These are phyloP conservation scores for Globisporangium emineosum DNA, from an alignment of 352 stramenopile species.

Conservation along the genomic window DNA sequence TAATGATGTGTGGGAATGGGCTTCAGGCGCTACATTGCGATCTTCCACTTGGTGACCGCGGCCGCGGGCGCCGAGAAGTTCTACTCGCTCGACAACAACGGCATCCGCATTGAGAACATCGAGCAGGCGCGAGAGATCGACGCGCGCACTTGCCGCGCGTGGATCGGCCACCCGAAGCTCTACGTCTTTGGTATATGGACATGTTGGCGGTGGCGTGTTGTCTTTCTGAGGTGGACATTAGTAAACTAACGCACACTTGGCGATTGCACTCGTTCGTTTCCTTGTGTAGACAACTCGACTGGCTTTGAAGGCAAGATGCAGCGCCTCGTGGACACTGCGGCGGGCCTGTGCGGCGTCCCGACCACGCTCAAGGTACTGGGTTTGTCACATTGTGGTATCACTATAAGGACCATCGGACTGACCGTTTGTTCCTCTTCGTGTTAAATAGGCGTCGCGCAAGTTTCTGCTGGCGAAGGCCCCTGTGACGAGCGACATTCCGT, in stretches of 20 bases:
- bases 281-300: conserved; percentile 67
- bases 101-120: conserved; percentile 91
- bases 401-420: too few relatives aligned
- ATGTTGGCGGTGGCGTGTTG: neutral
- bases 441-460: conserved; percentile 56
- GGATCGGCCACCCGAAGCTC: conserved; percentile 84
- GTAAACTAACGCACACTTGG: neutral
- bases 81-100: conserved; percentile 98
- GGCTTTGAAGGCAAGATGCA: conserved; percentile 88
- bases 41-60: conserved; percentile 89
- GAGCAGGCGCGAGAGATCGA: conserved; percentile 91
- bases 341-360: conserved; percentile 66
- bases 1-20: neutral
- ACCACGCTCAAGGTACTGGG: conserved; percentile 64
- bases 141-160: conserved; percentile 63
- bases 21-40: conserved; percentile 71
- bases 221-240: neutral
- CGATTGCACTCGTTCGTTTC: neutral
- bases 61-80: conserved; percentile 93
- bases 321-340: conserved; percentile 76
- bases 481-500: conserved; percentile 46
- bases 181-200: conserved; percentile 65
- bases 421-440: neutral
- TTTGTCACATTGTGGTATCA: neutral
- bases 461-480: conserved; percentile 55